phyloP scores from a whole-genome alignment of 192 early-diverging fungal genomes.

The Jimgerdemannia lactiflua region DNA sequence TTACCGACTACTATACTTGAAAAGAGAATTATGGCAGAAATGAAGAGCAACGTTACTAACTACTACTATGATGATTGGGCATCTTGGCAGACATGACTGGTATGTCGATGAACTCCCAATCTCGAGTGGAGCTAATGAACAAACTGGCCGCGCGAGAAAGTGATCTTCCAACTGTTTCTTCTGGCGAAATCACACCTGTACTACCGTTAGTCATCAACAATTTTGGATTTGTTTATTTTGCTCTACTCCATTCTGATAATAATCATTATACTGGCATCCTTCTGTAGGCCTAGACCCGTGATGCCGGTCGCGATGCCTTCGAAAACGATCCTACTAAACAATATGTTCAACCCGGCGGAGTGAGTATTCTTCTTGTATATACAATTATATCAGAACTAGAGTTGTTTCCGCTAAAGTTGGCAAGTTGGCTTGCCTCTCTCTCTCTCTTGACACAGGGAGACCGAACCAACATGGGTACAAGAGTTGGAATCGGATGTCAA shows the following conservation, averaged over 20 bases:
- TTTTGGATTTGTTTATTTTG: not conserved
- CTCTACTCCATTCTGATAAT: not conserved
- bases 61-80: not conserved
- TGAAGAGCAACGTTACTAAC: not conserved
- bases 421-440: constrained; percentile 9
- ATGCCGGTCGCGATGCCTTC: constrained; percentile 54
- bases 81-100: constrained; percentile 49
- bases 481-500: constrained; percentile 86
- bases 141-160: constrained; percentile 65
- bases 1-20: not conserved
- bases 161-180: constrained; percentile 22
- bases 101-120: constrained; percentile 63
- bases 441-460: constrained; percentile 53
- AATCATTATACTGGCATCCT: constrained; percentile 7
- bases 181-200: constrained; percentile 23
- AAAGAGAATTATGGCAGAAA: too few relatives aligned
- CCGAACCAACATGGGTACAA: constrained; percentile 76
- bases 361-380: constrained; percentile 39
- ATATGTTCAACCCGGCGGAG: constrained; percentile 87
- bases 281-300: constrained; percentile 32
- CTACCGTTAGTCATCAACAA: constrained; percentile 8
- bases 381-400: not conserved
- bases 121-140: constrained; percentile 77
- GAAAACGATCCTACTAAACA: constrained; percentile 70
- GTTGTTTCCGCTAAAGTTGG: not conserved